Base-by-base conservation (phyloP, 2,329 filamentous ascomycete genomes). In the Endothia cerciana region DNA sequence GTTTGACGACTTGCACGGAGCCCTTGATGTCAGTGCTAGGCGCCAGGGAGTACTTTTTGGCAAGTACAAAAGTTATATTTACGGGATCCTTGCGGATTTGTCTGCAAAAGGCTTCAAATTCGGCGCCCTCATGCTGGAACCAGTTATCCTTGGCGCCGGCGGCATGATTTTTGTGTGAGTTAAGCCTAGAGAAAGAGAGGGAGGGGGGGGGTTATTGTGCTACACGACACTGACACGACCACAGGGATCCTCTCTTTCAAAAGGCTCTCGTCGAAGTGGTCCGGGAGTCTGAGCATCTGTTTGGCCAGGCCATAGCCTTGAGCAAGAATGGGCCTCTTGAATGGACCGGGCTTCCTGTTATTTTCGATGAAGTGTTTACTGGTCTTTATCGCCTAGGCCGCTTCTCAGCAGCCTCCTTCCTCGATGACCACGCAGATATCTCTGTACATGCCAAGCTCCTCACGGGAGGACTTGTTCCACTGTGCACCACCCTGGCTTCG, bases 291-390 rank as follows among this genome's bases (percentile, higher is more conserved):
- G 78, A 85, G 0, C 74, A 85, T 17, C 77, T 90, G 5, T 90
- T 91, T 70, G 76, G n/a, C n/a, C n/a, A 78, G 45, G 65, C 72
- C 6, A 67, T 43, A 10, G 67, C 45, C 65, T 71, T n/a, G 22
- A 33, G 11, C 55, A 17, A 65, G 19, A 33, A 47, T 6, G 47
- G 41, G 8, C 13, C 25, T 15, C 60, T n/a, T 3, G 1, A 25
- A 38, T 96, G 92, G 92, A 82, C 82, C 1, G 91, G 92, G 2
- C 83, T 96, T 4, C 92, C 93, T 0, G 80, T 96, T 47, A 82
- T 96, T 70, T 92, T 93, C 70, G 92, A 97, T 73, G 93, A 96
- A 74, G 92, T 96, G 43, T 96, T 97, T 77, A 94, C 92, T 0
- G 92, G 92, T 1, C 81, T 96, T 4, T 94, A 94, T 75, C 91